Conservation (phyloP, 2,329 filamentous ascomycete species). For the Huntiella decipiens region DNA sequence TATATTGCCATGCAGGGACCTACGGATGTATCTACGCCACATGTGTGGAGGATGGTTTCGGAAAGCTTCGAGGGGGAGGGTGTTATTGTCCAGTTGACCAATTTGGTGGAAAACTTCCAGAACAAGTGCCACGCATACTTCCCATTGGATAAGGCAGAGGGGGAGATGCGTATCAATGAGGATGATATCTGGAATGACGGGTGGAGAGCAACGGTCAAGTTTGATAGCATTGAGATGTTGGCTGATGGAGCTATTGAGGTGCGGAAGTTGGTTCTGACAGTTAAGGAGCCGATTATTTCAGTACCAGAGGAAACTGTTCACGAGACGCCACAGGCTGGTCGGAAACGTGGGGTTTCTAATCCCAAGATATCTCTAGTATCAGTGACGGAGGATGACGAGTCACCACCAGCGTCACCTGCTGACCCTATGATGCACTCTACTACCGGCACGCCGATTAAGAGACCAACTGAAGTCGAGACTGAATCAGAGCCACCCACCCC, state of each 20-base stretch:
- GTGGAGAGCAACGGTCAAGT: constrained; percentile 49
- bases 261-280: constrained; percentile 47
- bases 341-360: not conserved
- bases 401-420: no score
- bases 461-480: no score
- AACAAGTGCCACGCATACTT: constrained; percentile 89
- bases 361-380: not conserved
- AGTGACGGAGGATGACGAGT: not conserved
- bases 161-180: constrained; percentile 40
- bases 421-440: no score
- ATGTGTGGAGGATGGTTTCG: constrained; percentile 92
- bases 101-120: constrained; percentile 55
- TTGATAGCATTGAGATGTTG: constrained; percentile 41
- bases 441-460: no score
- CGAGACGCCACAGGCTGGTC: not conserved
- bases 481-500: no score
- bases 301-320: not conserved
- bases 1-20: constrained; percentile 95
- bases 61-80: constrained; percentile 53
- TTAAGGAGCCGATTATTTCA: constrained; percentile 20
- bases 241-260: constrained; percentile 46
- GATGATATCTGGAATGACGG: constrained; percentile 44
- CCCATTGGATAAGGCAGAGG: constrained; percentile 36
- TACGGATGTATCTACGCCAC: constrained; percentile 52
- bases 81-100: constrained; percentile 88